Conservation (phyloP, 192 early-diverging fungal species). For the Podila epigama region DNA sequence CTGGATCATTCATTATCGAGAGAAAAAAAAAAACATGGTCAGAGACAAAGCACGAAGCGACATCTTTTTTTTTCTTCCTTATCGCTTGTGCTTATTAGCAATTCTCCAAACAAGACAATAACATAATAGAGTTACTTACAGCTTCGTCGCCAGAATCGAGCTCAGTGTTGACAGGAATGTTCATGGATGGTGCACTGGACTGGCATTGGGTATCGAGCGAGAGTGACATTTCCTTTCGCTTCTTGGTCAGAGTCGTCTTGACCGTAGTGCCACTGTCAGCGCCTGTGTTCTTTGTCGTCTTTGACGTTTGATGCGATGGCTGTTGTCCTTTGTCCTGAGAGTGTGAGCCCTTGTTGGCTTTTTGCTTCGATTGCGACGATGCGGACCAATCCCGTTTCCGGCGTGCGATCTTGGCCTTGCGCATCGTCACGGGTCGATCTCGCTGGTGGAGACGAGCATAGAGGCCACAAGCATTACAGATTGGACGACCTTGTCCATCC, state of each 20-base stretch:
- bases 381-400: constrained; percentile 54
- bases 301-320: not conserved
- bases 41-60: not conserved
- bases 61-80: not conserved
- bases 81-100: too few relatives aligned
- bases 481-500: constrained; percentile 72
- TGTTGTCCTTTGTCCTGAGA: not conserved
- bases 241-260: too few relatives aligned
- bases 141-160: constrained; percentile 22
- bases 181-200: constrained; percentile 27
- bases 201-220: not conserved
- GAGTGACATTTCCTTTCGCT: not conserved
- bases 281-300: not conserved
- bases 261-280: too few relatives aligned
- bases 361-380: too few relatives aligned
- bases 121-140: not conserved
- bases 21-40: not conserved
- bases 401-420: constrained; percentile 61
- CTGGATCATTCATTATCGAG: not conserved
- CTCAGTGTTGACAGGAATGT: constrained; percentile 31
- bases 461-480: constrained; percentile 84
- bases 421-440: constrained; percentile 59
- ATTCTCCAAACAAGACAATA: too few relatives aligned
- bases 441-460: constrained; percentile 65
- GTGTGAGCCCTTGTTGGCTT: constrained; percentile 10